A percentile compares a stretch with the other conserved stretches of the same genome.
Conservation (phyloP, 2,329 filamentous ascomycete species). For the Phaeosphaeriaceae sp. region DNA sequence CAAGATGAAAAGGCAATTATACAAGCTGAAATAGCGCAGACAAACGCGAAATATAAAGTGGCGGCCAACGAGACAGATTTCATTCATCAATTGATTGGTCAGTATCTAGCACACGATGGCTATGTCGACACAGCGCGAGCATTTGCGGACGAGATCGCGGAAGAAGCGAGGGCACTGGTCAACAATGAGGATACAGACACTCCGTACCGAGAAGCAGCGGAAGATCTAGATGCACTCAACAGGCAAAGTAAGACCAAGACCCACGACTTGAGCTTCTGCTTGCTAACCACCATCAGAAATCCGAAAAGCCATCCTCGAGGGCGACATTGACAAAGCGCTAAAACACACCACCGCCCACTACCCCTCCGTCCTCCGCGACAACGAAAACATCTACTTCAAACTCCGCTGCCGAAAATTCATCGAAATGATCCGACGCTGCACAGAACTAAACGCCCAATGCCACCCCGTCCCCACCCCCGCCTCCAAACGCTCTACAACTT, state of each 20-base stretch:
- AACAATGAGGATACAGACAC: conserved; percentile 57
- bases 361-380: conserved; percentile 76
- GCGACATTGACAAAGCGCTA: conserved; percentile 90
- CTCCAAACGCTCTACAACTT: conserved; percentile 36
- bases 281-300: conserved; percentile 68
- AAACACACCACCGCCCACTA: conserved; percentile 81
- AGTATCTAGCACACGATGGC: conserved; percentile 93
- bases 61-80: conserved; percentile 73
- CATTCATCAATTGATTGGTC: conserved; percentile 81
- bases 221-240: conserved; percentile 86
- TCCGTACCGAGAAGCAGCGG: conserved; percentile 70
- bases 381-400: conserved; percentile 85
- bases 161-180: conserved; percentile 73
- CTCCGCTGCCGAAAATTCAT: conserved; percentile 91
- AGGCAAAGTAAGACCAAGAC: conserved; percentile 73
- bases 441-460: conserved; percentile 50
- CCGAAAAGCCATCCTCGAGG: conserved; percentile 83
- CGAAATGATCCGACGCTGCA: conserved; percentile 69
- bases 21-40: conserved; percentile 38
- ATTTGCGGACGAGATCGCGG: conserved; percentile 80
- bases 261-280: background rate
- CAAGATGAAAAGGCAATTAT: conserved; percentile 44
- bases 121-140: conserved; percentile 92
- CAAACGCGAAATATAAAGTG: conserved; percentile 20
- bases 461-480: conserved; percentile 31